Evolutionary conservation across 106 monocot genomes (phyloP).

Genomic region (Dioscorea zingiberensis): DNA sequence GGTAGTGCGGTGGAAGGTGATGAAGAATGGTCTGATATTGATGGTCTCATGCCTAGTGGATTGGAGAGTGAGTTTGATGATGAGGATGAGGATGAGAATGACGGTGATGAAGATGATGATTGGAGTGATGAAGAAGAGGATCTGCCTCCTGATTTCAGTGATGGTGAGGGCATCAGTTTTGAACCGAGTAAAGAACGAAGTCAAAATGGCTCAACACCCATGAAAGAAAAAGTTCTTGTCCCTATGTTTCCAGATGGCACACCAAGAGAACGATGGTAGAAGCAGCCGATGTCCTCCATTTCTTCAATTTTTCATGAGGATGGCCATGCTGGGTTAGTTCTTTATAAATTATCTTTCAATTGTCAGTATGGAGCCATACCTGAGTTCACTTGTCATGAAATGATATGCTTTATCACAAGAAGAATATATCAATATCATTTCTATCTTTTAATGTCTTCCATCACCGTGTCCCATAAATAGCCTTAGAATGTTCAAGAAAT

Average conservation of each 20-base stretch:
- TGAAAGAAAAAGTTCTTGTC: conserved; percentile 29
- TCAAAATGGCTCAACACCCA: conserved; percentile 8
- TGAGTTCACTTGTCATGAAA: no score
- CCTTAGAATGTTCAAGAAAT: no score
- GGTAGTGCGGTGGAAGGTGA: conserved; percentile 32
- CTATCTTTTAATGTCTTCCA: no score
- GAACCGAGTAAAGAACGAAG: conserved; percentile 13
- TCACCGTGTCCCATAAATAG: no score
- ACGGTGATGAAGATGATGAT: conserved; percentile 45
- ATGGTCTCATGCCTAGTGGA: conserved; percentile 29
- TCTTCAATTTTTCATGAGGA: no score
- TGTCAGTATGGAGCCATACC: no score
- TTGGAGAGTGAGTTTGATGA: conserved; percentile 30
- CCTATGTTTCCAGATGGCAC: conserved; percentile 75
- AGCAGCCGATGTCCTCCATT: background rate
- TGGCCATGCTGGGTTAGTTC: no score
- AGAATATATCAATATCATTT: no score
- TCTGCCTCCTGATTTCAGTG: conserved; percentile 53
- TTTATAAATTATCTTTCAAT: no score
- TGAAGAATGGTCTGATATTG: conserved; percentile 53
- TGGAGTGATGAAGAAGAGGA: conserved; percentile 73
- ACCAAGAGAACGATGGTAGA: conserved; percentile 74
- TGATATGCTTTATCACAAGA: no score
- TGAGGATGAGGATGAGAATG: conserved; percentile 29
- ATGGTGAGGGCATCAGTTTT: conserved; percentile 27